Percentiles rank a stretch among this genome's conserved stretches.
phyloP scores from a whole-genome alignment of 2,329 filamentous ascomycete genomes.

The Ceratocystis colombiana region DNA sequence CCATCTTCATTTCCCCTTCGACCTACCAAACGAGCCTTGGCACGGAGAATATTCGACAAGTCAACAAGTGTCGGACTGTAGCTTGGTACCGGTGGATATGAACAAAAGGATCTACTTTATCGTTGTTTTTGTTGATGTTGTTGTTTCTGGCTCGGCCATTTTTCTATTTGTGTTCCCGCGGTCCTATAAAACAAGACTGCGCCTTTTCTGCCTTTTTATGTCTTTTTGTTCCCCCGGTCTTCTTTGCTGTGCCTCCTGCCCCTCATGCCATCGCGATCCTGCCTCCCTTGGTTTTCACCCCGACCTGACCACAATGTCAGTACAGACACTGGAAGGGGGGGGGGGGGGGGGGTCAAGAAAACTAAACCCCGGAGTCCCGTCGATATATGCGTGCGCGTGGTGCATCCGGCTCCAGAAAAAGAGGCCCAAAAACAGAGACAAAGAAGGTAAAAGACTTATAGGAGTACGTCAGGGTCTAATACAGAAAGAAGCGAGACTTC shows the following conservation, averaged over 20 bases:
- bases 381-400: neutral
- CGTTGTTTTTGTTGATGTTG: neutral
- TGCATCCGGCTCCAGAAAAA: neutral
- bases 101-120: neutral
- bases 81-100: neutral
- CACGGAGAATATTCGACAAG: neutral
- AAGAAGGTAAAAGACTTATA: neutral
- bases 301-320: too few species aligned
- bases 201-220: neutral
- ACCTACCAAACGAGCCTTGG: neutral
- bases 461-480: neutral
- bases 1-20: neutral
- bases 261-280: neutral
- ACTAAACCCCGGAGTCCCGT: too few species aligned
- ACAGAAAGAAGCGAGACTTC: neutral
- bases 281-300: neutral
- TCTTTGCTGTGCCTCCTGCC: neutral
- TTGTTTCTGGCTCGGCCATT: neutral
- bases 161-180: conserved; percentile 2
- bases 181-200: conserved; percentile 3
- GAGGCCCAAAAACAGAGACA: neutral
- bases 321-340: too few species aligned
- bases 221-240: neutral
- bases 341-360: too few species aligned
- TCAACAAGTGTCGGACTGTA: neutral